These are phyloP conservation scores for Dispira simplex DNA, from an alignment of 192 early-diverging fungal species.

Conservation along the genomic window DNA sequence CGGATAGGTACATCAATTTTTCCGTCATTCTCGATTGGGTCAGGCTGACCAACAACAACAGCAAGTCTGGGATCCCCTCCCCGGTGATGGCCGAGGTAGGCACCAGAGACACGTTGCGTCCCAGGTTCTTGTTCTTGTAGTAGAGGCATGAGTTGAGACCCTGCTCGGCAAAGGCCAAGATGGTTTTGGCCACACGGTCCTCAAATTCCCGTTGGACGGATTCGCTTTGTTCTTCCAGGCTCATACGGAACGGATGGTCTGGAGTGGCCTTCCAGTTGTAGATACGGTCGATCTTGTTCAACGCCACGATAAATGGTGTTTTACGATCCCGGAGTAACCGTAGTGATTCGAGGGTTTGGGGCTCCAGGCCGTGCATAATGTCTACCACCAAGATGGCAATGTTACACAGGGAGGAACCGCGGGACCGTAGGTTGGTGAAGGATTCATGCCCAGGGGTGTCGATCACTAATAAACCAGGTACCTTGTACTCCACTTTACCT, in stretches of 20 bases:
- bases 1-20: constrained; percentile 88
- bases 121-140: constrained; percentile 92
- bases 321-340: constrained; percentile 80
- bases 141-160: constrained; percentile 85
- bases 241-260: constrained; percentile 64
- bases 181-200: constrained; percentile 56
- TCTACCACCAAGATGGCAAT: constrained; percentile 99
- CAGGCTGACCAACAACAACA: constrained; percentile 77
- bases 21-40: constrained; percentile 93
- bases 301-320: constrained; percentile 94
- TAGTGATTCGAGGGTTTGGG: constrained; percentile 94
- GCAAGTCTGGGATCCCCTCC: constrained; percentile 96
- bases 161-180: constrained; percentile 87
- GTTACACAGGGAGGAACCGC: constrained; percentile 96
- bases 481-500: constrained; percentile 50
- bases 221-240: constrained; percentile 55
- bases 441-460: constrained; percentile 99
- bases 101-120: constrained; percentile 88
- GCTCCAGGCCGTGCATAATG: constrained; percentile 98
- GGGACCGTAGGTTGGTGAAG: constrained; percentile 89
- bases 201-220: constrained; percentile 75
- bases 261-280: constrained; percentile 82
- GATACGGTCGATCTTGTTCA: constrained; percentile 98
- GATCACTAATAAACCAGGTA: constrained; percentile 90
- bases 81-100: constrained; percentile 97